Percentiles rank a stretch among this genome's conserved stretches.
Conservation (phyloP, 169 alveolate species). For the Eimeria sp. region DNA sequence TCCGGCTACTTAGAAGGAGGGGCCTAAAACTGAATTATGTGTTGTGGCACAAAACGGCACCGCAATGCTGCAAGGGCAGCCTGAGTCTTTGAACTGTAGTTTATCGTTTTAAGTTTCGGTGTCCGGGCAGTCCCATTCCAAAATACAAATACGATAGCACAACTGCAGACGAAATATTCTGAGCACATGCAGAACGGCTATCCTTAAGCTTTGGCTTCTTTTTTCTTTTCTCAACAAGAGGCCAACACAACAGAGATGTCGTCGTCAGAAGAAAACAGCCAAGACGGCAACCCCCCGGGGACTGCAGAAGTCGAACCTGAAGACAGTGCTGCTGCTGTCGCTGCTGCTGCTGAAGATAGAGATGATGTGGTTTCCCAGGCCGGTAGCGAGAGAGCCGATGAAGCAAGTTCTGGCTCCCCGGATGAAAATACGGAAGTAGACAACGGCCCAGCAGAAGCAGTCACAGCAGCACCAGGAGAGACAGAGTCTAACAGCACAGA, state of each 20-base stretch:
- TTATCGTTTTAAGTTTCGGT: no score
- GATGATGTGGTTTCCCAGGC: no score
- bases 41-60: background rate
- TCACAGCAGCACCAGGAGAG: background rate
- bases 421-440: no score
- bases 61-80: background rate
- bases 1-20: no score
- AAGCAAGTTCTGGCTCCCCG: background rate
- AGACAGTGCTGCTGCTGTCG: background rate
- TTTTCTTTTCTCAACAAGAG: background rate
- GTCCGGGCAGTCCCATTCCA: no score
- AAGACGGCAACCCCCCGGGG: background rate
- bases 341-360: background rate
- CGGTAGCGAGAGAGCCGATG: background rate
- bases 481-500: background rate
- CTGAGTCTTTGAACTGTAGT: no score
- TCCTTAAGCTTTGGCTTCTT: no score
- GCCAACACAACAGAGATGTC: no score
- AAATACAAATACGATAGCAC: no score
- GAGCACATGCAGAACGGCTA: no score
- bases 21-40: background rate
- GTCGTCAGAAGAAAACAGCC: background rate
- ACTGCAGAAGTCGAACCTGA: background rate
- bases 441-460: background rate
- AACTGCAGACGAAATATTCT: no score